Evolutionary conservation across 371 early-diverging fungal species (phyloP).

Genomic region (Mortierella sp.): DNA sequence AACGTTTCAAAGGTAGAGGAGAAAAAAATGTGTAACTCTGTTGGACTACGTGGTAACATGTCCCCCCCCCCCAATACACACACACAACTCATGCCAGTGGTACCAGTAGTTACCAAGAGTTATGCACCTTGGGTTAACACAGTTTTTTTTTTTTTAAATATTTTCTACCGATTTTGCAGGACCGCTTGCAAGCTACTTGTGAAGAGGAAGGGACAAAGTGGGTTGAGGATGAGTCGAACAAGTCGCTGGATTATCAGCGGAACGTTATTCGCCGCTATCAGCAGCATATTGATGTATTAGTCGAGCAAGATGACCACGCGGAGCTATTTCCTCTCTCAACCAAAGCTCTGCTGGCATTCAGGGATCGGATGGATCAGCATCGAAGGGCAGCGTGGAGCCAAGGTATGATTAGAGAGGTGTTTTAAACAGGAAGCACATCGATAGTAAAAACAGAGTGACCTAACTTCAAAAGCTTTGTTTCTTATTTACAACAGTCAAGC

Average conservation of each 20-base stretch:
- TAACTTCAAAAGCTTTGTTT: too few species aligned
- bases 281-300: conserved; percentile 14
- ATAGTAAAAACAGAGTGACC: too few species aligned
- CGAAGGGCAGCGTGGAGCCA: conserved; percentile 33
- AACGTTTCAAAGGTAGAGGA: conserved; percentile 43
- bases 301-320: neutral
- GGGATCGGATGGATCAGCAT: conserved; percentile 38
- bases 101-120: neutral
- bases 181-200: conserved; percentile 54
- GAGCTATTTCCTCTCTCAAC: conserved; percentile 18
- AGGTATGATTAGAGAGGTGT: conserved; percentile 10
- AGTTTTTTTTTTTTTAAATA: too few species aligned
- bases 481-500: conserved; percentile 13
- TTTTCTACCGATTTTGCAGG: conserved; percentile 22
- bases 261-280: conserved; percentile 46
- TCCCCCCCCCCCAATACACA: too few species aligned
- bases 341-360: conserved; percentile 11
- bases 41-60: too few species aligned
- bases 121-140: too few species aligned
- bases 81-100: too few species aligned
- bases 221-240: conserved; percentile 64
- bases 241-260: conserved; percentile 48
- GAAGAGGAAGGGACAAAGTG: conserved; percentile 49
- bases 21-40: too few species aligned
- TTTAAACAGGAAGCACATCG: too few species aligned